Evolutionary conservation across 139 green algal genomes (phyloP).

Genomic region (Chlorella sp.): DNA sequence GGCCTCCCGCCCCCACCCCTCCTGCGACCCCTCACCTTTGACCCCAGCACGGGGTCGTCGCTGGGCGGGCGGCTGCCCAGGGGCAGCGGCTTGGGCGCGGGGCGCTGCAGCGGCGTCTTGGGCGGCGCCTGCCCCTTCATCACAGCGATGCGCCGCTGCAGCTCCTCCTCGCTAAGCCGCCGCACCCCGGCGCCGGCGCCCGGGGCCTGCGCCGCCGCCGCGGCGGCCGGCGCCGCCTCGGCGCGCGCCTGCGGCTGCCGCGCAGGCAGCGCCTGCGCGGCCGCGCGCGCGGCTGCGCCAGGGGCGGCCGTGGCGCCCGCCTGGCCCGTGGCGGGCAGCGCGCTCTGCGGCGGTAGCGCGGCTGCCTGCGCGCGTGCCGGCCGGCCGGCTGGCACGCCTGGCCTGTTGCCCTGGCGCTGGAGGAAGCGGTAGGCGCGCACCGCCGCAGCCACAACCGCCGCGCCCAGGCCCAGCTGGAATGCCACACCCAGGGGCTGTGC

Average conservation of each 20-base stretch:
- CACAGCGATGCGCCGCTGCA: conserved; percentile 34
- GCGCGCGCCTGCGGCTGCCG: not conserved
- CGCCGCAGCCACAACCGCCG: too few species aligned
- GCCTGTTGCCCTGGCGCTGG: too few species aligned
- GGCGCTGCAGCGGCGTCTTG: not conserved
- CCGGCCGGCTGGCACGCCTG: too few species aligned
- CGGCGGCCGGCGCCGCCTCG: not conserved
- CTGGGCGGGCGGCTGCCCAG: not conserved
- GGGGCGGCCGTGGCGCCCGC: not conserved
- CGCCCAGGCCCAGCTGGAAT: too few species aligned
- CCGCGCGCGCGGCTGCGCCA: not conserved
- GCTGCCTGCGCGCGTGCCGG: too few species aligned
- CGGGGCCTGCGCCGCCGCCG: not conserved
- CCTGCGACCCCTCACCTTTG: not conserved
- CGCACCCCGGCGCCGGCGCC: not conserved
- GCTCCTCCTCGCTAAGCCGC: conserved; percentile 26
- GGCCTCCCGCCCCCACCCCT: not conserved
- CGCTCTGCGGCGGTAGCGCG: too few species aligned
- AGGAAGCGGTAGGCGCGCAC: too few species aligned
- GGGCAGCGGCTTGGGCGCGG: conserved; percentile 9
- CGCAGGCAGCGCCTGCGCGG: conserved; percentile 5
- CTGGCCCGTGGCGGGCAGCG: too few species aligned
- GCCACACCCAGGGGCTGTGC: too few species aligned
- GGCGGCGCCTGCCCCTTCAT: conserved; percentile 26
- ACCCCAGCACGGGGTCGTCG: not conserved